phyloP scores from a whole-genome alignment of 257 asterid genomes.

The Anisodus tanguticus region DNA sequence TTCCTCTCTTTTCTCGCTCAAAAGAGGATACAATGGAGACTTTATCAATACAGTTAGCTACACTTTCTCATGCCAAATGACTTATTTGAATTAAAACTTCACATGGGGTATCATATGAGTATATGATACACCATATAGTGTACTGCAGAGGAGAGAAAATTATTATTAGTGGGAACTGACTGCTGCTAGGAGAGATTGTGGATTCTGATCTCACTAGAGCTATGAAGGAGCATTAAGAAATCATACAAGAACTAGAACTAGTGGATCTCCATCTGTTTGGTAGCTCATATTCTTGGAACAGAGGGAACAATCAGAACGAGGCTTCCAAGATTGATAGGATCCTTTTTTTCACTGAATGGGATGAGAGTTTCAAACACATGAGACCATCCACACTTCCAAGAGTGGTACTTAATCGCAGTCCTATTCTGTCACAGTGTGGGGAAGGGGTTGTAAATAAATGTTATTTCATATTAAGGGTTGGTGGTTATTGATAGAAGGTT shows the following conservation, averaged over 20 bases:
- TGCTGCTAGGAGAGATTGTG: background rate
- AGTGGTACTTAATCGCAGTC: background rate
- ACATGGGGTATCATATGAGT: background rate
- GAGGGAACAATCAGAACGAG: background rate
- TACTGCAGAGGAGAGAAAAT: background rate
- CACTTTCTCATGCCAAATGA: background rate
- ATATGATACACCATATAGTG: background rate
- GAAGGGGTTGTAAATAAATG: background rate
- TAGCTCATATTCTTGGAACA: background rate
- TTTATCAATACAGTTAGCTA: background rate
- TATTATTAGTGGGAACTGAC: background rate
- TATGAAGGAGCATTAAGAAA: background rate
- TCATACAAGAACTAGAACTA: background rate
- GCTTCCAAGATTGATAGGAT: background rate
- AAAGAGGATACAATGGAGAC: background rate
- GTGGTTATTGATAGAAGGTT: background rate
- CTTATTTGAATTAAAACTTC: background rate
- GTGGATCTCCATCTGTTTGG: background rate
- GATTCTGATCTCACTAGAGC: background rate
- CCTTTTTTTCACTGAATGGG: background rate
- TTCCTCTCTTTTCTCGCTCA: too few species aligned
- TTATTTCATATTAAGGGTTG: background rate
- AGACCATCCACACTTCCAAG: background rate
- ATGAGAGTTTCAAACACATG: background rate
- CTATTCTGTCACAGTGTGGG: background rate